These are phyloP conservation scores for Coprinopsis strossmayeri DNA, from an alignment of 768 basidiomycete genomes.

Conservation along the genomic window DNA sequence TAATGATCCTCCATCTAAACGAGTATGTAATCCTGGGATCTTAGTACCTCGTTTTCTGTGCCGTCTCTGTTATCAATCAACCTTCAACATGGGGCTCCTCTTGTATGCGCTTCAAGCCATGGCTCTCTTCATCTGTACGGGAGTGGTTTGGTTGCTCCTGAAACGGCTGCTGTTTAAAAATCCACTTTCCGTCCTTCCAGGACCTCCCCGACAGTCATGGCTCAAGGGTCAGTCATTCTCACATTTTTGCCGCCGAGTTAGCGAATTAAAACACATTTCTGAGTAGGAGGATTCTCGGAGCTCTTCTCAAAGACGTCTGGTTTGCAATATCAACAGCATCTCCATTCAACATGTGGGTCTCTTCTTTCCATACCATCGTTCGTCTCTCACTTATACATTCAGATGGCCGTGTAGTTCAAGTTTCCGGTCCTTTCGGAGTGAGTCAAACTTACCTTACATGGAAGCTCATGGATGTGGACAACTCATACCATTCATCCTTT, in stretches of 20 bases:
- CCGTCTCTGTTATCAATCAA: too few species aligned
- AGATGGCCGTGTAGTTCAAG: background rate
- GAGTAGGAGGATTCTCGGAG: background rate
- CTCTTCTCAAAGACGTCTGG: background rate
- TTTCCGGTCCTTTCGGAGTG: background rate
- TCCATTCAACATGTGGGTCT: background rate
- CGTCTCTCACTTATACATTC: background rate
- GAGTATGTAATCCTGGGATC: too few species aligned
- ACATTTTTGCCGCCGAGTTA: background rate
- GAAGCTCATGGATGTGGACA: too few species aligned
- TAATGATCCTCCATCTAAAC: too few species aligned
- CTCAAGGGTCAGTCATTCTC: background rate
- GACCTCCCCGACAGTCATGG: background rate
- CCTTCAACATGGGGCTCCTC: background rate
- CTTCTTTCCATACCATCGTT: background rate
- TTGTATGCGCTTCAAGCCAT: background rate
- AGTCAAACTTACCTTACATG: slow-evolving; percentile 17
- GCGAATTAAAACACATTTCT: too few species aligned
- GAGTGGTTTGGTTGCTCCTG: background rate
- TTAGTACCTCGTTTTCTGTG: too few species aligned
- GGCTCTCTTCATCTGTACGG: background rate
- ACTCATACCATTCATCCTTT: too few species aligned
- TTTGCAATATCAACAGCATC: background rate
- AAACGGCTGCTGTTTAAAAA: background rate
- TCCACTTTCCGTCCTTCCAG: background rate